A percentile compares a stretch with the other conserved stretches of the same genome.
Conservation (phyloP, 2,329 filamentous ascomycete genomes). For the Zalaria sp. region DNA sequence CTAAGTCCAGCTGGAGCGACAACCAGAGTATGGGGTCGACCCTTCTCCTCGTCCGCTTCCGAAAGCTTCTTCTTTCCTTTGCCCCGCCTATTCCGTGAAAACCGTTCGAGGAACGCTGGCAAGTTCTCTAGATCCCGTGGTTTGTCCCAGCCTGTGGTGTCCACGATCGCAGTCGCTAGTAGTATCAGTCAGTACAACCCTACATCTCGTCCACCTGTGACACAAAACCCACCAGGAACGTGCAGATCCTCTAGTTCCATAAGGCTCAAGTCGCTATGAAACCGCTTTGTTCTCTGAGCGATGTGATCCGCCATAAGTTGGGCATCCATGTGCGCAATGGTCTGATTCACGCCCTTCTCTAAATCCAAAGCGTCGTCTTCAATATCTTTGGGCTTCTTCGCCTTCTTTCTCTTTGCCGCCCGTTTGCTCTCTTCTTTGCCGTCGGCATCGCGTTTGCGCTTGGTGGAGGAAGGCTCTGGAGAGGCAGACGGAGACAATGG, state of each 20-base stretch:
- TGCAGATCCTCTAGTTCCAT: conserved; percentile 76
- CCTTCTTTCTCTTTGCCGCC: conserved; percentile 43
- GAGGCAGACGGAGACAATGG: conserved; percentile 20
- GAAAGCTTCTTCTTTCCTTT: conserved; percentile 35
- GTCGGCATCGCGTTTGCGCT: conserved; percentile 25
- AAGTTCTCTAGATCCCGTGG: conserved; percentile 57
- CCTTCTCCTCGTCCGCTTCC: conserved; percentile 50
- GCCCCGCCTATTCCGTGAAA: conserved; percentile 6
- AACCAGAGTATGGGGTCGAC: conserved; percentile 62
- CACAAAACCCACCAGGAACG: conserved; percentile 49
- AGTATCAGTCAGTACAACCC: not conserved
- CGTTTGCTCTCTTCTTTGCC: conserved; percentile 18
- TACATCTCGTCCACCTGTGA: not conserved
- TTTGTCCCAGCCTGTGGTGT: conserved; percentile 63
- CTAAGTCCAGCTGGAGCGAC: conserved; percentile 74
- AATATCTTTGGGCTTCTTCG: conserved; percentile 42
- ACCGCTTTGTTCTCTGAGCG: conserved; percentile 62
- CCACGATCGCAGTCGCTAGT: conserved; percentile 39
- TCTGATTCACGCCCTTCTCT: conserved; percentile 52
- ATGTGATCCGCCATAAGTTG: conserved; percentile 75
- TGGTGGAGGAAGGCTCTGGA: conserved; percentile 14
- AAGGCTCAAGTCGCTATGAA: conserved; percentile 65
- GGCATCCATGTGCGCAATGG: conserved; percentile 71
- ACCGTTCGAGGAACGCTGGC: conserved; percentile 59
- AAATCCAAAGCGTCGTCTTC: conserved; percentile 43